phyloP scores from a whole-genome alignment of 257 asterid genomes.

The Solanum neorickii region DNA sequence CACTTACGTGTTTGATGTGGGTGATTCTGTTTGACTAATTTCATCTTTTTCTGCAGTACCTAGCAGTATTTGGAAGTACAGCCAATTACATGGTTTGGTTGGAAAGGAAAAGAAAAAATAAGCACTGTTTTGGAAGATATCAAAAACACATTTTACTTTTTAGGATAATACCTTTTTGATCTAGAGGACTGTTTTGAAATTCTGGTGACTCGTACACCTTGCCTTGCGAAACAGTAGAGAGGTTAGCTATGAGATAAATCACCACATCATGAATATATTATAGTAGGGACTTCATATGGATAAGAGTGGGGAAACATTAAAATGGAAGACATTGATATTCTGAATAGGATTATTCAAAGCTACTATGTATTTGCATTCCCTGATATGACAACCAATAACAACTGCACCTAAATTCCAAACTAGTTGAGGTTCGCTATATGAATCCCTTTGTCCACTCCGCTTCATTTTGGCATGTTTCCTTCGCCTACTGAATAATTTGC shows the following conservation, averaged over 20 bases:
- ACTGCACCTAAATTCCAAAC: neutral
- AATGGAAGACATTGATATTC: neutral
- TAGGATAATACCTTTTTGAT: neutral
- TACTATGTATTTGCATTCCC: neutral
- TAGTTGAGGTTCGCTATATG: neutral
- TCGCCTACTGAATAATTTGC: neutral
- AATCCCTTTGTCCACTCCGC: neutral
- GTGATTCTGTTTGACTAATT: conserved; percentile 14
- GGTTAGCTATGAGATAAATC: neutral
- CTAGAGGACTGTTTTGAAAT: neutral
- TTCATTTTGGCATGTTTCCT: neutral
- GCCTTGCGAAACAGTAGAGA: neutral
- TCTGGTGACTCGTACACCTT: neutral
- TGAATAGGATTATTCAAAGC: neutral
- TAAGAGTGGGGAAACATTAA: neutral
- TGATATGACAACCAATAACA: neutral
- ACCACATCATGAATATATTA: neutral
- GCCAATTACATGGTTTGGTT: neutral
- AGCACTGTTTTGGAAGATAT: neutral
- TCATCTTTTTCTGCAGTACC: conserved; percentile 33
- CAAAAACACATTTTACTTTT: neutral
- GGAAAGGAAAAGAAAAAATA: neutral
- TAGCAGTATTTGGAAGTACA: conserved; percentile 6
- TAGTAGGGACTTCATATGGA: neutral
- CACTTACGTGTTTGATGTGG: conserved; percentile 38